Conservation (phyloP, 192 early-diverging fungal species). For the Spinellus fusiger region DNA sequence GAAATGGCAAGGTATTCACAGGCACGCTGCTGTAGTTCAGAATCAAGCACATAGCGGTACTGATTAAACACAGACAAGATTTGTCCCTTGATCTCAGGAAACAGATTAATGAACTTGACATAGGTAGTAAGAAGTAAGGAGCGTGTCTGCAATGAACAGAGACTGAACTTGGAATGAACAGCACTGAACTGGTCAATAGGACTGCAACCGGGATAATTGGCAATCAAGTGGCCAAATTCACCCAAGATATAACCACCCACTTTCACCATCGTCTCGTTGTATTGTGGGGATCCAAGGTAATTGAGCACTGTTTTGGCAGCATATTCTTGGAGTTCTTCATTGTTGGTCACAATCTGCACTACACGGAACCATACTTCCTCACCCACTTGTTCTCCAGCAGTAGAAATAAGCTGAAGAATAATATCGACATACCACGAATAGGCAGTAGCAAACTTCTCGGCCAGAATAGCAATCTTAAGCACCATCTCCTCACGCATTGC, state of each 20-base stretch:
- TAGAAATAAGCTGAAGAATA: constrained; percentile 91
- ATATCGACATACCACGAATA: constrained; percentile 99
- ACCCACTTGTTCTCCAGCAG: constrained; percentile 92
- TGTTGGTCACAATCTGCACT: constrained; percentile 93
- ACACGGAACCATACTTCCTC: constrained; percentile 98
- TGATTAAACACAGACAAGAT: constrained; percentile 82
- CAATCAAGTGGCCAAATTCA: constrained; percentile 96
- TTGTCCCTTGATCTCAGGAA: constrained; percentile 93
- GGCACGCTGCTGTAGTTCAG: constrained; percentile 95
- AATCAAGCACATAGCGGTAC: constrained; percentile 84
- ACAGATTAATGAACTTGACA: constrained; percentile 94
- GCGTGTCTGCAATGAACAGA: constrained; percentile 72
- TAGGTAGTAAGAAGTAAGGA: constrained; percentile 87
- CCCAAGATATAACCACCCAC: constrained; percentile 96
- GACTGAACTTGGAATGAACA: constrained; percentile 84
- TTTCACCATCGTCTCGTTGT: constrained; percentile 93
- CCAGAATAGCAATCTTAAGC: constrained; percentile 96
- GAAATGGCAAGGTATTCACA: constrained; percentile 91
- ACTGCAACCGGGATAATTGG: constrained; percentile 74
- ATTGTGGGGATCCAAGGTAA: constrained; percentile 81
- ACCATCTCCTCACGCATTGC: constrained; percentile 96
- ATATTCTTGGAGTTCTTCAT: constrained; percentile 93
- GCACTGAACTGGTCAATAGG: constrained; percentile 95
- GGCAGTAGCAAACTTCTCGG: constrained; percentile 96
- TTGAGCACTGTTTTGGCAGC: constrained; percentile 79